Percentiles rank a stretch among this genome's conserved stretches.
Evolutionary conservation across 1,284 basidiomycete species (phyloP).

Genomic region (Cutaneotrichosporon sp.): DNA sequence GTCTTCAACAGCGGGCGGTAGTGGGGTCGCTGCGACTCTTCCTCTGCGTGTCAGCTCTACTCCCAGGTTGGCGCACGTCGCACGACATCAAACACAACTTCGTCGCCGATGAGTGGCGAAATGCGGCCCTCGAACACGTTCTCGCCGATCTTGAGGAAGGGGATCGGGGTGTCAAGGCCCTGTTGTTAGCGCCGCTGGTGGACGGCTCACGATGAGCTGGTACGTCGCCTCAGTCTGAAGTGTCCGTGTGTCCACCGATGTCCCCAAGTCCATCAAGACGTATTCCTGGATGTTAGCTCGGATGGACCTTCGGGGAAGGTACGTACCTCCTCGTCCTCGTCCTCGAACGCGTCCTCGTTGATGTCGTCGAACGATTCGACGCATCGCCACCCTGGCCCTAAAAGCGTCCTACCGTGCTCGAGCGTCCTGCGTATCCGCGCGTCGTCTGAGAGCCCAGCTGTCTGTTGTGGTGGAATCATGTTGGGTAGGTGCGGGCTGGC

Average conservation of each 20-base stretch:
- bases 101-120: slow-evolving; percentile 47
- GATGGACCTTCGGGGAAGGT: not conserved
- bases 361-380: slow-evolving; percentile 45
- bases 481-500: not conserved
- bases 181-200: slow-evolving; percentile 16
- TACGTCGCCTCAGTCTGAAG: slow-evolving; percentile 41
- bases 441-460: slow-evolving; percentile 13
- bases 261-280: slow-evolving; percentile 45
- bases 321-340: slow-evolving; percentile 37
- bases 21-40: slow-evolving; percentile 33
- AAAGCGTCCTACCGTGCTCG: slow-evolving; percentile 27
- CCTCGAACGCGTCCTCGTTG: slow-evolving; percentile 39
- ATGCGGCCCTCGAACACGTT: slow-evolving; percentile 46
- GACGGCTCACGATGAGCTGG: slow-evolving; percentile 43
- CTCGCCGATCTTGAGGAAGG: slow-evolving; percentile 50
- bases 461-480: not conserved
- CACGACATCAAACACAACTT: slow-evolving; percentile 45
- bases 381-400: slow-evolving; percentile 43
- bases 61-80: slow-evolving; percentile 33
- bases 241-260: slow-evolving; percentile 35
- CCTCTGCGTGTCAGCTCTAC: slow-evolving; percentile 25
- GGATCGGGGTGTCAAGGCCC: slow-evolving; percentile 50
- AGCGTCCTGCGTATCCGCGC: slow-evolving; percentile 16
- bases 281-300: slow-evolving; percentile 27
- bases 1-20: slow-evolving; percentile 38